Conservation (phyloP, 352 stramenopile genomes). For the Pythium biforme region DNA sequence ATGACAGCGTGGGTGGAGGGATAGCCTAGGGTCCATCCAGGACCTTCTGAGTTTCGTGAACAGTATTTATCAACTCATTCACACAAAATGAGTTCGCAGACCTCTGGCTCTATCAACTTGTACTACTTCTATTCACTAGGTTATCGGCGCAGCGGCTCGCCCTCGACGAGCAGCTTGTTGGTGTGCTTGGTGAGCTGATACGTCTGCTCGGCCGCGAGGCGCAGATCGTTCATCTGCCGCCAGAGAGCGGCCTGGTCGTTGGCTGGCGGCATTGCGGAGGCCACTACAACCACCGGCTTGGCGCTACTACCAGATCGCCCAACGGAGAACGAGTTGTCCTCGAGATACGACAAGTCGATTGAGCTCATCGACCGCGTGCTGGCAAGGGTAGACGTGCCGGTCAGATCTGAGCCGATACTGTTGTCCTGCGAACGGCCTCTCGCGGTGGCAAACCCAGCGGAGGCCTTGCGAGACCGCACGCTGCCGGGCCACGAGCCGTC, state of each 20-base stretch:
- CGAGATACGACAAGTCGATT: constrained; percentile 11
- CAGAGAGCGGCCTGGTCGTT: constrained; percentile 9
- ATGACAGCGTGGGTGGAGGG: no score
- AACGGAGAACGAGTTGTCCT: not conserved
- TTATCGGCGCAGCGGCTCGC: not conserved
- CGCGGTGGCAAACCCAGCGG: not conserved
- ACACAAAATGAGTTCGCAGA: no score
- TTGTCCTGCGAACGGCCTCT: not conserved
- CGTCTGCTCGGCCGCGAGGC: constrained; percentile 16
- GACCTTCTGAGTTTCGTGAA: no score
- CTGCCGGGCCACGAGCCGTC: not conserved
- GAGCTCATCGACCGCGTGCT: constrained; percentile 7
- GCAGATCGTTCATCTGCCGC: constrained; percentile 20
- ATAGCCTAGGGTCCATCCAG: no score
- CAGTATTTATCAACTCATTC: no score
- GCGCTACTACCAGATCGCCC: no score
- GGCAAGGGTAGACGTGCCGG: not conserved
- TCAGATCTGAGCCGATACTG: constrained; percentile 9
- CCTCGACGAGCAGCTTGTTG: constrained; percentile 2
- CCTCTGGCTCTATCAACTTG: no score
- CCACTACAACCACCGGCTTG: no score
- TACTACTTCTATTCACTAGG: no score
- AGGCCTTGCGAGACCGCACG: not conserved
- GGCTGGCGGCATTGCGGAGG: not conserved
- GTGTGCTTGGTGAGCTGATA: constrained; percentile 19